A percentile compares a stretch with the other conserved stretches of the same genome.
These are phyloP conservation scores for Sclerotinia trifoliorum DNA, from an alignment of 2,329 filamentous ascomycete genomes.

Conservation along the genomic window DNA sequence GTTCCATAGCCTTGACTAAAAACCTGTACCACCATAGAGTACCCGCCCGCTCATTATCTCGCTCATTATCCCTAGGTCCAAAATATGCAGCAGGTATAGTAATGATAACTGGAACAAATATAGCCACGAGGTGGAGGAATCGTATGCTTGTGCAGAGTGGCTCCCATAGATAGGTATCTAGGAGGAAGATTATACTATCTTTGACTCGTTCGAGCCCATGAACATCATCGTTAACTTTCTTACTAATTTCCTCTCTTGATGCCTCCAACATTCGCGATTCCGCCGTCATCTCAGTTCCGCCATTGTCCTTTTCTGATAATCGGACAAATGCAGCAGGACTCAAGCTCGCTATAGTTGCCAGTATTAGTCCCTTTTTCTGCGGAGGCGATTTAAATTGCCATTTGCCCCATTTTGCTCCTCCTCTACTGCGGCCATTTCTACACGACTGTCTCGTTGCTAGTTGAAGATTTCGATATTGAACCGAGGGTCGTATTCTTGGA, in stretches of 20 bases:
- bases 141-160: conserved; percentile 81
- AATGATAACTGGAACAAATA: conserved; percentile 87
- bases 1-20: conserved; percentile 84
- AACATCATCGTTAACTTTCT: conserved; percentile 62
- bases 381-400: conserved; percentile 23
- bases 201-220: conserved; percentile 57
- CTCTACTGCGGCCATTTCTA: conserved; percentile 17
- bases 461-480: conserved; percentile 29
- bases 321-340: conserved; percentile 58
- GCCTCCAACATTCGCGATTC: conserved; percentile 85
- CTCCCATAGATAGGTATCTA: conserved; percentile 77
- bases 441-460: conserved; percentile 25
- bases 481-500: conserved; percentile 39
- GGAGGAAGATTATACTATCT: conserved; percentile 60
- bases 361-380: conserved; percentile 28
- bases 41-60: conserved; percentile 73
- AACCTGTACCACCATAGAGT: conserved; percentile 95
- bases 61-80: conserved; percentile 60
- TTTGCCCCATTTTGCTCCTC: conserved; percentile 4
- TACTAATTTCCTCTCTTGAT: conserved; percentile 74
- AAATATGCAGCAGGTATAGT: conserved; percentile 80
- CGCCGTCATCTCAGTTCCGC: conserved; percentile 61
- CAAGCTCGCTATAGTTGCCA: conserved; percentile 40
- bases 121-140: conserved; percentile 81
- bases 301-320: conserved; percentile 56